A percentile compares a stretch with the other conserved stretches of the same genome.
phyloP scores from a whole-genome alignment of 352 stramenopile species.

The Globisporangium spiculum region DNA sequence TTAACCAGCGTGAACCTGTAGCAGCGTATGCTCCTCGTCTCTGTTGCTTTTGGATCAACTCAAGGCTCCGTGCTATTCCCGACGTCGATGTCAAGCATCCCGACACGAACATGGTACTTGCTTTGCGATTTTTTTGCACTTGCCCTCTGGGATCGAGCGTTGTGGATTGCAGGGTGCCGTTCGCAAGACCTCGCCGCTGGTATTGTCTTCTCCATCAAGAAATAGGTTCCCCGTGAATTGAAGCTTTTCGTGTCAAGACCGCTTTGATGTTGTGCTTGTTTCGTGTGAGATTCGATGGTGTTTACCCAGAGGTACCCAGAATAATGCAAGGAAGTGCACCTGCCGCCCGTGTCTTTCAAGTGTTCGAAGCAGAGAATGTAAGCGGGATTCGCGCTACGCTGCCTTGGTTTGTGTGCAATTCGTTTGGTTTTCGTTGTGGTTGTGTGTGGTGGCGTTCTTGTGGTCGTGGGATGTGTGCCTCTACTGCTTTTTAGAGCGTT shows the following conservation, averaged over 20 bases:
- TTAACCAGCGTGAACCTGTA: neutral
- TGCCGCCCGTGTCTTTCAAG: neutral
- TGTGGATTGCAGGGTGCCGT: slow-evolving; percentile 2
- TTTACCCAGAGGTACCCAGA: neutral
- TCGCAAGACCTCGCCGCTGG: neutral
- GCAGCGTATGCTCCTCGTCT: neutral
- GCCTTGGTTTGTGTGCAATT: neutral
- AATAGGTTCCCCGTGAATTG: slow-evolving; percentile 6
- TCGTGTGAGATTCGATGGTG: slow-evolving; percentile 10
- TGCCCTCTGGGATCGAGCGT: neutral
- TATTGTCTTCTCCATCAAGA: neutral
- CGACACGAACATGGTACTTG: neutral
- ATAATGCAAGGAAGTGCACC: neutral
- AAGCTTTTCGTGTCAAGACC: neutral
- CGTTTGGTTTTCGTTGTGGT: neutral
- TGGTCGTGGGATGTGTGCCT: neutral
- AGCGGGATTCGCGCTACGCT: neutral
- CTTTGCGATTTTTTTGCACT: neutral
- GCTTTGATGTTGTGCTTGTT: slow-evolving; percentile 9
- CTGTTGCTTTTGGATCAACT: neutral
- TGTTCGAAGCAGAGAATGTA: neutral
- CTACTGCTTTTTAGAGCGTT: neutral
- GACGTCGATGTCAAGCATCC: neutral
- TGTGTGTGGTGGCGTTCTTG: neutral
- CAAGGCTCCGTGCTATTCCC: neutral